A percentile compares a stretch with the other conserved stretches of the same genome.
Evolutionary conservation across 78 protist species (phyloP).

Genomic region (Anaeramoeba flamelloides): DNA sequence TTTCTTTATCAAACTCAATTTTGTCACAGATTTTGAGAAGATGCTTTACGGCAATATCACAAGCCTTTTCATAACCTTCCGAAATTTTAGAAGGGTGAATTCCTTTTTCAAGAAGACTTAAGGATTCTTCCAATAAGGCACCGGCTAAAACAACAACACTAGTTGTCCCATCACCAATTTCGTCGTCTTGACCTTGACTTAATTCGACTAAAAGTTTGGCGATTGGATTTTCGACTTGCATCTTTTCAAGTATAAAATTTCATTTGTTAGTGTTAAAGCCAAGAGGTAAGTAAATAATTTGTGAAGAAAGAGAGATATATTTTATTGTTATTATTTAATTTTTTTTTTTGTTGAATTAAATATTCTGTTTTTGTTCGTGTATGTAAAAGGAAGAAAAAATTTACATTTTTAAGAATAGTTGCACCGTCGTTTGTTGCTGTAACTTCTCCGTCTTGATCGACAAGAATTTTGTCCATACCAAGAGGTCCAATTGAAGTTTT

Average conservation of each 20-base stretch:
- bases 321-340: constrained; percentile 45
- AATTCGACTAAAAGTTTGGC: constrained; percentile 96
- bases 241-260: constrained; percentile 2
- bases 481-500: constrained; percentile 86
- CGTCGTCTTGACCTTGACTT: constrained; percentile 89
- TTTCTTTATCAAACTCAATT: constrained; percentile 23
- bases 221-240: constrained; percentile 77
- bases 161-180: constrained; percentile 89
- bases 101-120: constrained; percentile 65
- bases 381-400: constrained; percentile 94
- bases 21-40: constrained; percentile 29
- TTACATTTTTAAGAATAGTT: constrained; percentile 76
- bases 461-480: constrained; percentile 92
- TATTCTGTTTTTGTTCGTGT: too few relatives aligned
- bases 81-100: constrained; percentile 88
- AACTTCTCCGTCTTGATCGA: constrained; percentile 88
- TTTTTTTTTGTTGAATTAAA: too few relatives aligned
- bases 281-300: background rate
- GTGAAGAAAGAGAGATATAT: background rate
- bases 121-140: constrained; percentile 90
- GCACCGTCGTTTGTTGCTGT: constrained; percentile 96
- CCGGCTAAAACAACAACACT: constrained; percentile 99
- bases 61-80: constrained; percentile 67
- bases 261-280: background rate
- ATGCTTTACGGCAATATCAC: constrained; percentile 44